phyloP scores from a whole-genome alignment of 2,329 filamentous ascomycete genomes.

The Alternaria consortialis region DNA sequence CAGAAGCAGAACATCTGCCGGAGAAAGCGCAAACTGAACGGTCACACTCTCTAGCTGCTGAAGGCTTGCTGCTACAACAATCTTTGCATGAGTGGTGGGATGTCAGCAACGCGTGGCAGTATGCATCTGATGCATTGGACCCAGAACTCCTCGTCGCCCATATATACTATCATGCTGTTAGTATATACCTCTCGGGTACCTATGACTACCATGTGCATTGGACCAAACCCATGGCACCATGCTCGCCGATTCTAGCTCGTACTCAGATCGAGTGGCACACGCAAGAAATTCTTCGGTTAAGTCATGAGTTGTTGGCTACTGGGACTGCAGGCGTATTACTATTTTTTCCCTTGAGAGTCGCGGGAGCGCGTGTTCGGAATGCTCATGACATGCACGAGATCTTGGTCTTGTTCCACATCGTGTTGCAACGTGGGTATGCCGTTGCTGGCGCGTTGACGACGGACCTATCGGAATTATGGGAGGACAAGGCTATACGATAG shows the following conservation, averaged over 20 bases:
- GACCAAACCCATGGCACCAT: slow-evolving; percentile 8
- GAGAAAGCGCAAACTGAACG: background rate
- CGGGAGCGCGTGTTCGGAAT: slow-evolving; percentile 32
- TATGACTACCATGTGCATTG: slow-evolving; percentile 38
- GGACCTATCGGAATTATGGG: slow-evolving; percentile 29
- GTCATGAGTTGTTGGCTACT: slow-evolving; percentile 22
- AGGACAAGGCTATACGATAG: background rate
- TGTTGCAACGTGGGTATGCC: slow-evolving; percentile 26
- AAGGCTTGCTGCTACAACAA: slow-evolving; percentile 29
- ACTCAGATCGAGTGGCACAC: slow-evolving; percentile 27
- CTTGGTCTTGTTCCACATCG: slow-evolving; percentile 20
- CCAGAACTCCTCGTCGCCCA: slow-evolving; percentile 25
- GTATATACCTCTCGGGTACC: slow-evolving; percentile 40
- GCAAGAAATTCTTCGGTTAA: slow-evolving; percentile 28
- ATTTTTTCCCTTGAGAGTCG: slow-evolving; percentile 41
- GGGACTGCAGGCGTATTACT: slow-evolving; percentile 33
- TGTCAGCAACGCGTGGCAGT: slow-evolving; percentile 21
- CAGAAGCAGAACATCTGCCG: background rate
- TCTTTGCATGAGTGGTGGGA: slow-evolving; percentile 29
- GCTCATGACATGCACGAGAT: slow-evolving; percentile 15
- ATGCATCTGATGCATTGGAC: slow-evolving; percentile 6
- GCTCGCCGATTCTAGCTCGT: slow-evolving; percentile 27
- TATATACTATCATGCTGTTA: slow-evolving; percentile 37
- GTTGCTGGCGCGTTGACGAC: slow-evolving; percentile 26
- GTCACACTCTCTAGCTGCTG: slow-evolving; percentile 21